Evolutionary conservation across 768 basidiomycete genomes (phyloP).

Genomic region (Rubroboletus satanas): DNA sequence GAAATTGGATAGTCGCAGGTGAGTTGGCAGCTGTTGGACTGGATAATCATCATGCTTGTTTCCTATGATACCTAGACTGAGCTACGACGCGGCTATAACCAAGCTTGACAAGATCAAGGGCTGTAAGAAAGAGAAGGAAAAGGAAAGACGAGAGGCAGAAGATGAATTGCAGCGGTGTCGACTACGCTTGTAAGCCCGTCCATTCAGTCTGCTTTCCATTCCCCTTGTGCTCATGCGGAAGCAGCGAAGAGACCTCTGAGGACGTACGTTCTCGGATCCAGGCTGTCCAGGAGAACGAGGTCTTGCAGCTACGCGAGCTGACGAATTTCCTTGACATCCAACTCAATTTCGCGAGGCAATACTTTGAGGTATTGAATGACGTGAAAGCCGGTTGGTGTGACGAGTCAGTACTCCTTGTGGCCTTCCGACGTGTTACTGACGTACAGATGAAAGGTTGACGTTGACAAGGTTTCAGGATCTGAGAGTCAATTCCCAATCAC

Average conservation of each 20-base stretch:
- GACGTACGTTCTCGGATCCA: conserved; percentile 80
- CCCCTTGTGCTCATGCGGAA: conserved; percentile 7
- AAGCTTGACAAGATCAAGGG: conserved; percentile 66
- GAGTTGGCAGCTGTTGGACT: conserved; percentile 11
- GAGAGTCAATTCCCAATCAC: conserved; percentile 16
- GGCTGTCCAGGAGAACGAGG: conserved; percentile 76
- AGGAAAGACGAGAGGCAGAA: conserved; percentile 68
- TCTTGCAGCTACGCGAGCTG: conserved; percentile 66
- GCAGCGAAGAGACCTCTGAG: conserved; percentile 81
- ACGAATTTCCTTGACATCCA: conserved; percentile 70
- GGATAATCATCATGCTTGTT: not conserved
- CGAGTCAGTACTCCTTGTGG: conserved; percentile 41
- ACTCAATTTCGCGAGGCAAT: conserved; percentile 67
- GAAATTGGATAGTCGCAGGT: conserved; percentile 86
- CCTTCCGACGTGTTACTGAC: conserved; percentile 3
- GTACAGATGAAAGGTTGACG: conserved; percentile 23
- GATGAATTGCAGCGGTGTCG: conserved; percentile 73
- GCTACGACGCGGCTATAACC: conserved; percentile 69
- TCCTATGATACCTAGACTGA: conserved; percentile 44
- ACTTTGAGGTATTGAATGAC: conserved; percentile 69
- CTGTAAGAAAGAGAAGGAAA: conserved; percentile 80
- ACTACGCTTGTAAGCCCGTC: conserved; percentile 64
- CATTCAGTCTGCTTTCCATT: not conserved
- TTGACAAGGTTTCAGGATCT: conserved; percentile 27
- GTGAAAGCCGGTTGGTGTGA: conserved; percentile 65